A percentile compares a stretch with the other conserved stretches of the same genome.
Evolutionary conservation across 805 yeast species (phyloP).

Genomic region (Ogataea allantospora): DNA sequence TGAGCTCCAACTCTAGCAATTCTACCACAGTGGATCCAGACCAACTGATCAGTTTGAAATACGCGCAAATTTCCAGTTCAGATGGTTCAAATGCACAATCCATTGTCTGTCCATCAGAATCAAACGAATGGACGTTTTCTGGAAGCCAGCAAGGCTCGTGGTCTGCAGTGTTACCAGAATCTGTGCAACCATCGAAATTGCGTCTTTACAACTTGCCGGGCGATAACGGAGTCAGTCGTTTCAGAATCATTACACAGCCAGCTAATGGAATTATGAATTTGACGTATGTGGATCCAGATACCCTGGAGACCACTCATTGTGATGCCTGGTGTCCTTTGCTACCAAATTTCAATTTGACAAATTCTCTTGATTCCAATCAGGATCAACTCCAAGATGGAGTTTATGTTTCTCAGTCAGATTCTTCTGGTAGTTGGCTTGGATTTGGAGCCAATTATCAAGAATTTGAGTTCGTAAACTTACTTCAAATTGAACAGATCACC

Average conservation of each 20-base stretch:
- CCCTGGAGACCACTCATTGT: conserved; percentile 59
- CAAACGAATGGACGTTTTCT: conserved; percentile 49
- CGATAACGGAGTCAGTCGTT: conserved; percentile 50
- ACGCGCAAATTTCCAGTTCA: conserved; percentile 52
- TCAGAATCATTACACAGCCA: conserved; percentile 75
- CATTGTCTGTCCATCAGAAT: conserved; percentile 60
- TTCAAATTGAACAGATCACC: conserved; percentile 60
- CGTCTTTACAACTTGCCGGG: conserved; percentile 65
- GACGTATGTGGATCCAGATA: conserved; percentile 73
- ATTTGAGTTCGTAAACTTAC: conserved; percentile 70
- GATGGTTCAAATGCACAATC: conserved; percentile 30
- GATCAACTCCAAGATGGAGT: too few relatives aligned
- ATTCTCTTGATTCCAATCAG: conserved; percentile 4
- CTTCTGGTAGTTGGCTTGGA: conserved; percentile 20
- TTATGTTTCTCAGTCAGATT: conserved; percentile 16
- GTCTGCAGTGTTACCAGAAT: conserved; percentile 56
- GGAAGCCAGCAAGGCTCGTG: conserved; percentile 59
- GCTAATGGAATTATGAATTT: conserved; percentile 88
- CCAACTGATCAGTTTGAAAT: conserved; percentile 57
- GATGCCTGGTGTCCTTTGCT: conserved; percentile 88
- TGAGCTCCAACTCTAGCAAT: conserved; percentile 33
- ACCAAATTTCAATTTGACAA: conserved; percentile 35
- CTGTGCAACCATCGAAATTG: conserved; percentile 64
- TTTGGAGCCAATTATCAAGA: conserved; percentile 65
- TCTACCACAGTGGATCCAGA: conserved; percentile 46